These are phyloP conservation scores for Trichoderma breve DNA, from an alignment of 2,329 filamentous ascomycete species.

Conservation along the genomic window DNA sequence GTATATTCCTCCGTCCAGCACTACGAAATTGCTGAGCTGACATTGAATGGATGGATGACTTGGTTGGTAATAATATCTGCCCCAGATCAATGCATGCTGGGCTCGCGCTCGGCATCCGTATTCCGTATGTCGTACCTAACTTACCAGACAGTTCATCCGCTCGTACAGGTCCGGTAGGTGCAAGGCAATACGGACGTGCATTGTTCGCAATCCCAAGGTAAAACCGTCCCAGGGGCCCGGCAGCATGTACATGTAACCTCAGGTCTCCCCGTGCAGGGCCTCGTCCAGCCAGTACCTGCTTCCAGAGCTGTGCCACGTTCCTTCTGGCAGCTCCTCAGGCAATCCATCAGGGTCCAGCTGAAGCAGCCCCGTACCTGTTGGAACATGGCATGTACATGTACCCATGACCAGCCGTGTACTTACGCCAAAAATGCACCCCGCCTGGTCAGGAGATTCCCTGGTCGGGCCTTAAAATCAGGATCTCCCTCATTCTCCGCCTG, in stretches of 20 bases:
- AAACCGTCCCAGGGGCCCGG: neutral
- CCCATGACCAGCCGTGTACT: neutral
- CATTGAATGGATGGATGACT: neutral
- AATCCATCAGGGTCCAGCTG: neutral
- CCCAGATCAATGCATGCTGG: neutral
- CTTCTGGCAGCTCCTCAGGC: conserved; percentile 2
- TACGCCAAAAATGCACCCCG: neutral
- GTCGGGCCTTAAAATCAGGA: conserved; percentile 16
- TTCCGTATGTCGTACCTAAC: neutral
- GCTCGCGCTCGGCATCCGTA: neutral
- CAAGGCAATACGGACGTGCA: neutral
- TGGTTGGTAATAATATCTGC: neutral
- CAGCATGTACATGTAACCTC: neutral
- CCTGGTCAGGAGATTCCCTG: conserved; percentile 9
- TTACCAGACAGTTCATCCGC: neutral
- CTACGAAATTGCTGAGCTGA: neutral
- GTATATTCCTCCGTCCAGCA: neutral
- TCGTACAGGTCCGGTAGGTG: neutral
- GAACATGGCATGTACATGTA: neutral
- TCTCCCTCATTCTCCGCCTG: conserved; percentile 11
- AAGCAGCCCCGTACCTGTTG: neutral
- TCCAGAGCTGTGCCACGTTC: conserved; percentile 9
- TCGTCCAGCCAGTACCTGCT: conserved; percentile 8
- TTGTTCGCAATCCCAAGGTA: neutral
- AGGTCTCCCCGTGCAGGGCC: neutral